Percentiles rank a stretch among this genome's conserved stretches.
phyloP scores from a whole-genome alignment of 1,284 basidiomycete genomes.

The Coniferiporia weirii region DNA sequence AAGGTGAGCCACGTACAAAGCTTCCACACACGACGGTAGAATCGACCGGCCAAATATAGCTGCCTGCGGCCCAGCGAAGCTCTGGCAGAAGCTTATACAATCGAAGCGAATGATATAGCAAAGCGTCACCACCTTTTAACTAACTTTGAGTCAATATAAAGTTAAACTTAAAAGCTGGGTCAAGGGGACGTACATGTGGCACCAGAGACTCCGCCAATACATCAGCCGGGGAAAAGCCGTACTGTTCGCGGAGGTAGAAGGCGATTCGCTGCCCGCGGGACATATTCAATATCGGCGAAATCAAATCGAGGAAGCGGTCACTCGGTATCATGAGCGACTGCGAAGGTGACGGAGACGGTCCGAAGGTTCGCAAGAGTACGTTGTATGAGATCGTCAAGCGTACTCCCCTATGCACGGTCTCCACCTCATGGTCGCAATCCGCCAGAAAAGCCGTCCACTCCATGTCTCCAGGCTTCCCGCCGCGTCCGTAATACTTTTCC shows the following conservation, averaged over 20 bases:
- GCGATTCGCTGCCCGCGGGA: slow-evolving; percentile 64
- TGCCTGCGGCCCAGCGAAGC: slow-evolving; percentile 73
- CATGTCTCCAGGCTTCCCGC: slow-evolving; percentile 58
- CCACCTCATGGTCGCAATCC: slow-evolving; percentile 70
- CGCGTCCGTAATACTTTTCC: slow-evolving; percentile 57
- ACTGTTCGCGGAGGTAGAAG: slow-evolving; percentile 65
- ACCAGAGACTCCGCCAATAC: slow-evolving; percentile 63
- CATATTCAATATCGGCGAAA: slow-evolving; percentile 64
- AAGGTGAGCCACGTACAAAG: slow-evolving; percentile 37
- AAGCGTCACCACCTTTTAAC: slow-evolving; percentile 72
- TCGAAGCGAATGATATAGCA: slow-evolving; percentile 71
- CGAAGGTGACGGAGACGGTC: slow-evolving; percentile 44
- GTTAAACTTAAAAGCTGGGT: not conserved
- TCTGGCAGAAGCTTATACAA: slow-evolving; percentile 68
- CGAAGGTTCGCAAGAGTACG: slow-evolving; percentile 63
- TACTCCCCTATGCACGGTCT: slow-evolving; percentile 64
- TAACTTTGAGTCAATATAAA: slow-evolving; percentile 26
- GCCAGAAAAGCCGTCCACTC: slow-evolving; percentile 72
- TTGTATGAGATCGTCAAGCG: slow-evolving; percentile 65
- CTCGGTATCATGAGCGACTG: slow-evolving; percentile 66
- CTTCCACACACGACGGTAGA: slow-evolving; percentile 57
- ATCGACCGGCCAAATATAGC: slow-evolving; percentile 74
- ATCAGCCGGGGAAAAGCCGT: slow-evolving; percentile 69
- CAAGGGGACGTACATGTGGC: slow-evolving; percentile 49
- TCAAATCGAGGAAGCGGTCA: slow-evolving; percentile 63